Conservation (phyloP, 2,329 filamentous ascomycete genomes). For the Xylariales sp. region DNA sequence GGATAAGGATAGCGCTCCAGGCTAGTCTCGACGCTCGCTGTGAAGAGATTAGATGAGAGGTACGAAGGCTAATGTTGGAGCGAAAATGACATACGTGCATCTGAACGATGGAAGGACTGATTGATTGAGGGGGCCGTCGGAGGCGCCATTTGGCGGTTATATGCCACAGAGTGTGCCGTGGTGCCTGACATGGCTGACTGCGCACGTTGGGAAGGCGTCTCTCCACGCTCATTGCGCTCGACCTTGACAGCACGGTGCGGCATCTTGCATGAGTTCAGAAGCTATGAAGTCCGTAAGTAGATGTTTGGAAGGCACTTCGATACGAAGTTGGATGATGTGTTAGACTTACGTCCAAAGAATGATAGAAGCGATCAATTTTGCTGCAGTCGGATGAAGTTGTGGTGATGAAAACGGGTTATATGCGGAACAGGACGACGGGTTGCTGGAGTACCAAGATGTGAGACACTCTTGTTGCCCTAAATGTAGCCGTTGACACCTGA, state of each 20-base stretch:
- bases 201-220: background rate
- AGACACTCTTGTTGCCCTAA: no score
- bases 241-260: slow-evolving; percentile 5
- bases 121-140: background rate
- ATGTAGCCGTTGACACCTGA: no score
- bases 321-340: no score
- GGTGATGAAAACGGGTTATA: no score
- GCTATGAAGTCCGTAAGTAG: no score
- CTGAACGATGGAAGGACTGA: slow-evolving; percentile 8
- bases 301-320: no score
- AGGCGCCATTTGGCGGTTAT: slow-evolving; percentile 3
- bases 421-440: no score
- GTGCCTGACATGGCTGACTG: background rate
- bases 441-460: no score
- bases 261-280: slow-evolving; percentile 4
- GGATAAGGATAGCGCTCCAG: background rate
- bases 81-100: slow-evolving; percentile 10
- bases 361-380: no score
- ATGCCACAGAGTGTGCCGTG: background rate
- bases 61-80: background rate
- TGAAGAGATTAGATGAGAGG: background rate
- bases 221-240: background rate
- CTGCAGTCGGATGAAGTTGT: no score
- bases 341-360: no score
- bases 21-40: slow-evolving; percentile 10